Evolutionary conservation across 1,284 basidiomycete genomes (phyloP), one percentile per base, ranked within the genome.

Genomic region (Pyrrhoderma noxium): DNA sequence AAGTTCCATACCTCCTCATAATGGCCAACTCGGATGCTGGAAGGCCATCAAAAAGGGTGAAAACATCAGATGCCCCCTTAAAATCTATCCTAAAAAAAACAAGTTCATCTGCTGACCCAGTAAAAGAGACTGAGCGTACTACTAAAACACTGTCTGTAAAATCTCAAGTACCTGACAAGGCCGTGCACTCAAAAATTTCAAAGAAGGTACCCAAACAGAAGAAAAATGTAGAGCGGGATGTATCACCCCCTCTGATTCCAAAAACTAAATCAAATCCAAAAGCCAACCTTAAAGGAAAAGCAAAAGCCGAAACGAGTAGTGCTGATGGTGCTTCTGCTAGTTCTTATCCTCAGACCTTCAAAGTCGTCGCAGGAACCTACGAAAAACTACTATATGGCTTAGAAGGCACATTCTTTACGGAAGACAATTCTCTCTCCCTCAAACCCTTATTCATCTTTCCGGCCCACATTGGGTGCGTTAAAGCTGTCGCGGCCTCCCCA

Each of bases 311-410:
- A 18, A 19, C 27, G 13, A 35, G 8, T 3, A 35, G 37, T 7
- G 23, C 13, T 8, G n/a, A 45, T 11, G 31, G 31, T 13, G 34
- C 52, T n/a, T 31, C 27, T 11, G 7, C 27, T 11, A 31, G 5
- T 11, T 5, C 11, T 5, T 61, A 73, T n/a, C 77, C 82, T 0
- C 63, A 69, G 2, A 79, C 80, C 2, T 96, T 96, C 74, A 85
- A 91, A 67, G 71, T 97, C 57, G 73, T 97, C 27, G 88, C 84
- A 0, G 95, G 95, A 0, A 89, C 92, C 8, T 98, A 98, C 67
- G 95, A 99, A 73, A 94, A 95, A 61, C 73, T 97, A 8, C 75
- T 98, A 13, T 98, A 98, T 62, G 95, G 95, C 25, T 72, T 97
- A 19, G 79, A 92, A 57, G 91, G 85, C 19, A 72, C 76, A 0